Evolutionary conservation across 805 yeast genomes (phyloP), one percentile per base, ranked within the genome.

Genomic region (Ogataea polymorpha): DNA sequence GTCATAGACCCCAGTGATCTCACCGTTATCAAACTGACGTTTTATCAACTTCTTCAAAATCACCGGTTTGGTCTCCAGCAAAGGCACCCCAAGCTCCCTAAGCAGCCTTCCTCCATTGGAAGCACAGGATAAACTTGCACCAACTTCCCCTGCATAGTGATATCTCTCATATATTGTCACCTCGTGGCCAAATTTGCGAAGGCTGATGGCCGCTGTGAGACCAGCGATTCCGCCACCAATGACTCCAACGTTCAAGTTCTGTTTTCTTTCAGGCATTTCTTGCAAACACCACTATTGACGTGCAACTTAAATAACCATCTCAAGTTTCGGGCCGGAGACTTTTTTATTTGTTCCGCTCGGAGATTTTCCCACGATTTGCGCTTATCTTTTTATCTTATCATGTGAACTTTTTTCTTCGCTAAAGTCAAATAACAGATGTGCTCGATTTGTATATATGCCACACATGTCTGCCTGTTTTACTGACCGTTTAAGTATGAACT

Each of bases 221-320:
- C 63, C 63, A 11, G 55, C 63, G 9, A 58, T 41, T 5, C 63
- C 63, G 16, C 57, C 62, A 13, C 63, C 63, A 23, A 56, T 44
- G 4, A 58, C 51, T 15, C 51, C 53, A 21, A 56, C 56, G 32
- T 52, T 30, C 18, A 49, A 23, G 12, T 29, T 12, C 21, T 25
- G 16, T 16, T 39, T 44, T 21, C 21, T 39, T 28, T 46, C 55
- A 7, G 40, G 35, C 41, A 39, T 44, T 18, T 14, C 13, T 23
- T 11, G 17, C 17, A 10, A 15, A 27, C n/a, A 24, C 7, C 14
- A n/a, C 31, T 4, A 27, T 27, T 15, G 14, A 7, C 31, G n/a
- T 6, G 8, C 31, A 27, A 9, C 12, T 16, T 32, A 32, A 23
- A 32, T 32, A 32, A 15, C 13, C 14, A 10, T 12, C n/a, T 2